These are phyloP conservation scores for Linnemannia zychae DNA, from an alignment of 192 early-diverging fungal species.

Conservation along the genomic window DNA sequence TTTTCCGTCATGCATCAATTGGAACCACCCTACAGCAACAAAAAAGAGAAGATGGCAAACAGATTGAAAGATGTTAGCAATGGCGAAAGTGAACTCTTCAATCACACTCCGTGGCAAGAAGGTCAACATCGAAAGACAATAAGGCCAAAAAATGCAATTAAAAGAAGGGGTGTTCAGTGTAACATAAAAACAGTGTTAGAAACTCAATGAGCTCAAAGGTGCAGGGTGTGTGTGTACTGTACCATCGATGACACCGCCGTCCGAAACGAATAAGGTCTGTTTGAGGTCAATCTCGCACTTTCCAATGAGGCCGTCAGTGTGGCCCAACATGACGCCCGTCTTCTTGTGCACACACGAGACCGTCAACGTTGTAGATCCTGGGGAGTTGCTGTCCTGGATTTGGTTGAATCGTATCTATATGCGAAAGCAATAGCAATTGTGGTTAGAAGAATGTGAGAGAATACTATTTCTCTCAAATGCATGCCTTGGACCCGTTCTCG, in stretches of 20 bases:
- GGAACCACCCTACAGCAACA: slow-evolving; percentile 36
- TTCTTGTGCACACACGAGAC: slow-evolving; percentile 39
- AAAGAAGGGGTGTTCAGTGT: neutral
- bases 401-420: slow-evolving; percentile 41
- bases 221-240: neutral
- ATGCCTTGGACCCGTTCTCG: too few relatives aligned
- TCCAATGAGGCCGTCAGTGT: slow-evolving; percentile 43
- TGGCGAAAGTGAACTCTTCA: too few relatives aligned
- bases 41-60: neutral
- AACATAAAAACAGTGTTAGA: neutral
- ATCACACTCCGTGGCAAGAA: too few relatives aligned
- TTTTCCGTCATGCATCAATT: slow-evolving; percentile 35
- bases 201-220: neutral
- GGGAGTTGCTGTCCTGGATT: slow-evolving; percentile 12
- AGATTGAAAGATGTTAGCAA: neutral
- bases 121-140: too few relatives aligned
- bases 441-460: neutral
- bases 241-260: slow-evolving; percentile 27
- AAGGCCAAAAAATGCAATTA: too few relatives aligned
- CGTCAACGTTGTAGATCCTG: slow-evolving; percentile 28
- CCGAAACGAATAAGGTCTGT: slow-evolving; percentile 18
- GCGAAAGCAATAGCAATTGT: neutral
- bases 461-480: too few relatives aligned
- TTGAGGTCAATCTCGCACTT: slow-evolving; percentile 50
- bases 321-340: slow-evolving; percentile 44